Evolutionary conservation across 495 filamentous ascomycete genomes (phyloP), one percentile per base, ranked within the genome.

Genomic region (Bombardia bombarda): DNA sequence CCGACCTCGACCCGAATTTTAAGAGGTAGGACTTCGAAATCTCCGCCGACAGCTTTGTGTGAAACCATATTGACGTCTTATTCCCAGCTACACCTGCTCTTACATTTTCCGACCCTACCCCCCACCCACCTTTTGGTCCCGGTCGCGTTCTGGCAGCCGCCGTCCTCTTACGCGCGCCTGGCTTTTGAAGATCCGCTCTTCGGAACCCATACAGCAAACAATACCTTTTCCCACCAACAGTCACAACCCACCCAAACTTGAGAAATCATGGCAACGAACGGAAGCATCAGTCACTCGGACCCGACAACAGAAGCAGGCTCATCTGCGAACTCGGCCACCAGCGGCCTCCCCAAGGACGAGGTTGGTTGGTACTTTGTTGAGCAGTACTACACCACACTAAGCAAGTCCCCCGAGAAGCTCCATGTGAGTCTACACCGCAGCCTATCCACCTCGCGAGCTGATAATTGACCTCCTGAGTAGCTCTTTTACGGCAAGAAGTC

Each of bases 291-390:
- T 49, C 60, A 67, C 45, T 43, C 56, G 44, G 57, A 60, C 37
- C 47, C 55, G 13, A 39, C 61, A 23, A 32, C 46, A 34, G 43
- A 54, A 18, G 21, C 57, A 26, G 30, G 55, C n/a, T 34, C 49
- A 25, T 49, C 33, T 22, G 35, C 49, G 20, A 32, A 42, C 48
- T 43, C 40, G 33, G 44, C 50, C 24, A 56, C 25, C 40, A 55
- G 46, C 50, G 58, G 59, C 24, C 63, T 71, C 10, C 53, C 63
- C 33, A 93, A 92, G 63, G 86, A 90, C 64, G 87, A 97, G 67
- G 86, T 98, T 40, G 92, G 88, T 54, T 98, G 92, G 92, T 96
- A 89, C 65, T 98, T 98, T 51, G 92, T 97, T 25, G 93, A 98
- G 75, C 89, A 95, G 60, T 97, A 94, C 73, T 98, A 98, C 65